These are phyloP conservation scores for Jamesozyma spencerorum DNA, from an alignment of 805 yeast species.

Conservation along the genomic window DNA sequence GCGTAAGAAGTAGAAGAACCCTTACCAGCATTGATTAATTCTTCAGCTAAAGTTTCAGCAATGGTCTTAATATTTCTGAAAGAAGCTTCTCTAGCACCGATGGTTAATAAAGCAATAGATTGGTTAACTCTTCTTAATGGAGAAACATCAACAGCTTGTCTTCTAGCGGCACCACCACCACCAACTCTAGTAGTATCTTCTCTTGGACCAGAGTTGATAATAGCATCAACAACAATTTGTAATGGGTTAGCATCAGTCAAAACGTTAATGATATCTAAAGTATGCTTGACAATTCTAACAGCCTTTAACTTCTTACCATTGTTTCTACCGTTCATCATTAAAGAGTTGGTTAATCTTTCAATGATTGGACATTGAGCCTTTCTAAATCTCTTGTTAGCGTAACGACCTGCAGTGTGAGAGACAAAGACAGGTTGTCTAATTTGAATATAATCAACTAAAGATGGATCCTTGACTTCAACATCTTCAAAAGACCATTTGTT, in stretches of 20 bases:
- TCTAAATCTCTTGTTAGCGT: conserved; percentile 99
- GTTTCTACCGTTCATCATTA: conserved; percentile 99
- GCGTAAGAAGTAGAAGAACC: conserved; percentile 99
- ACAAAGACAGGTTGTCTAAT: conserved; percentile 95
- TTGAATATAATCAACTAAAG: conserved; percentile 97
- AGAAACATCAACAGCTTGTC: conserved; percentile 99
- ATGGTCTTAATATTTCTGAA: conserved; percentile 99
- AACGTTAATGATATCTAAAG: conserved; percentile 93
- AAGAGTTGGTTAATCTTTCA: conserved; percentile 98
- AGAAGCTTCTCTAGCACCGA: conserved; percentile 99
- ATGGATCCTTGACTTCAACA: conserved; percentile 94
- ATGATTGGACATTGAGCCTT: conserved; percentile 99
- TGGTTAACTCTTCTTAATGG: conserved; percentile 99
- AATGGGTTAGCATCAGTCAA: conserved; percentile 98
- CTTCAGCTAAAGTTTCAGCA: conserved; percentile 99
- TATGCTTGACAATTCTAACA: conserved; percentile 98
- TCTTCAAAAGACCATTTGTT: conserved; percentile 99
- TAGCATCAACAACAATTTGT: conserved; percentile 98
- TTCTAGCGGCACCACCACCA: conserved; percentile 99
- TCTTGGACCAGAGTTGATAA: conserved; percentile 99
- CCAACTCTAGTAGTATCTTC: conserved; percentile 99
- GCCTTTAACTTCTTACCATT: conserved; percentile 99
- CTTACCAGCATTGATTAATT: conserved; percentile 99
- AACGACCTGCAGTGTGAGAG: conserved; percentile 99
- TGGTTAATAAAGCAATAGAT: conserved; percentile 94